Evolutionary conservation across 768 basidiomycete species (phyloP), one percentile per base, ranked within the genome.

Genomic region (Ramaria sp.): DNA sequence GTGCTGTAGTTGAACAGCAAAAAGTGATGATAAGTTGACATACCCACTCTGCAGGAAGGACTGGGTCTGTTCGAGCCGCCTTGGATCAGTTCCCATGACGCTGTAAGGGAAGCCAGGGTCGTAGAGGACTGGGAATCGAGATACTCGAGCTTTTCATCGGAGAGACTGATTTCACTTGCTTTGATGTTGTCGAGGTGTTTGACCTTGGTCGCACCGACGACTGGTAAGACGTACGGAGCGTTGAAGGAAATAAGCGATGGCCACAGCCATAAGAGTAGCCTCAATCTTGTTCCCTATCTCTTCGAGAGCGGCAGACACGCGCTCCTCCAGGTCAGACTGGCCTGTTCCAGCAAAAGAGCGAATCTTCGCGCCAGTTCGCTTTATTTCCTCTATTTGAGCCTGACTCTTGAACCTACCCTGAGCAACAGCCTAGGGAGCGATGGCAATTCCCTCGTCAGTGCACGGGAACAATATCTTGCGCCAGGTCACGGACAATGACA

Each of bases 371-470:
- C 50, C 60, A 22, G n/a, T 15, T 31, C 39, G 27, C 13, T 55
- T 22, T 17, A 61, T 62, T 57, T 61, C 54, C 39, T 67, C 64
- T 41, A 73, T 73, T 59, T 74, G 73, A 1, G 61, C 70, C 46
- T 74, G 70, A 1, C 71, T 69, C 45, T 70, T 69, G 56, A 76
- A 67, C 60, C 69, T 69, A 10, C 76, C 77, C n/a, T 49, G 68
- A 3, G 73, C 73, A 27, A 67, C 68, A n/a, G n/a, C n/a, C 73
- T 72, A 78, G 6, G 75, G 73, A 0, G 75, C 72, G 42, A 76
- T 62, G 13, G 71, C 73, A 56, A 75, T 65, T 27, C 72, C 62
- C 43, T 64, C 64, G 27, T 61, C 30, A 52, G 20, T 57, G 37
- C 65, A 67, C 72, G 72, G 71, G 72, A 57, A 75, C 66, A 57